A percentile compares a stretch with the other conserved stretches of the same genome.
Conservation (phyloP, 2,329 filamentous ascomycete genomes). For the Pseudogymnoascus sp. region DNA sequence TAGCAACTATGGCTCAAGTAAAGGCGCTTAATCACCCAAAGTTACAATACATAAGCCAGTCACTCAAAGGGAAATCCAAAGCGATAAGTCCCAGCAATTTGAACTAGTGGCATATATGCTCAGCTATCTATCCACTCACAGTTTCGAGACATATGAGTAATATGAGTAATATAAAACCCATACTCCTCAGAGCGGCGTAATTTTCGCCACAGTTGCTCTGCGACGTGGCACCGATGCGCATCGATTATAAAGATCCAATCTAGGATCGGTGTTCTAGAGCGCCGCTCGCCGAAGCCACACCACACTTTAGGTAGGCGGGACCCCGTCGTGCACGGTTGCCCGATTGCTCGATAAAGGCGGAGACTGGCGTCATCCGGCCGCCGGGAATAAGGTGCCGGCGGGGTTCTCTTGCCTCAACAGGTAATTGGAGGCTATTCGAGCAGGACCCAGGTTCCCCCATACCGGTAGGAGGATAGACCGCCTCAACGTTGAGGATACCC, state of each 20-base stretch:
- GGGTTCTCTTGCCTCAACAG: conserved; percentile 4
- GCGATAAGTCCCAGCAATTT: too few species aligned
- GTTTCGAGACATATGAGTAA: neutral
- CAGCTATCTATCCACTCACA: too few species aligned
- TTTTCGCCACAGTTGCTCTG: neutral
- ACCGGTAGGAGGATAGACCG: neutral
- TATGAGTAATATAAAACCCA: neutral
- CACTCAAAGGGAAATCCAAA: too few species aligned
- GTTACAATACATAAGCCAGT: too few species aligned
- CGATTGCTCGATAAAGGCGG: neutral
- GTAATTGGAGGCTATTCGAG: neutral
- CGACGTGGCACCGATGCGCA: neutral
- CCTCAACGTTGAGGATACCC: too few species aligned
- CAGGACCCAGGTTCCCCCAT: neutral
- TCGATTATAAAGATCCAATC: neutral
- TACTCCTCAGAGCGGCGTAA: neutral
- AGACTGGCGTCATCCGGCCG: conserved; percentile 5
- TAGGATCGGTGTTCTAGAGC: neutral
- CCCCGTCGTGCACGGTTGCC: neutral
- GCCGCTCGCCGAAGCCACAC: neutral
- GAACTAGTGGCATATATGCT: too few species aligned
- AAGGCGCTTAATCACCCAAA: too few species aligned
- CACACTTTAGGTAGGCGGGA: neutral
- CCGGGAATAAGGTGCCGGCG: neutral
- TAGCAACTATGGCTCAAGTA: too few species aligned